Evolutionary conservation across 139 green algal genomes (phyloP).

Genomic region (Trebouxia sp.): DNA sequence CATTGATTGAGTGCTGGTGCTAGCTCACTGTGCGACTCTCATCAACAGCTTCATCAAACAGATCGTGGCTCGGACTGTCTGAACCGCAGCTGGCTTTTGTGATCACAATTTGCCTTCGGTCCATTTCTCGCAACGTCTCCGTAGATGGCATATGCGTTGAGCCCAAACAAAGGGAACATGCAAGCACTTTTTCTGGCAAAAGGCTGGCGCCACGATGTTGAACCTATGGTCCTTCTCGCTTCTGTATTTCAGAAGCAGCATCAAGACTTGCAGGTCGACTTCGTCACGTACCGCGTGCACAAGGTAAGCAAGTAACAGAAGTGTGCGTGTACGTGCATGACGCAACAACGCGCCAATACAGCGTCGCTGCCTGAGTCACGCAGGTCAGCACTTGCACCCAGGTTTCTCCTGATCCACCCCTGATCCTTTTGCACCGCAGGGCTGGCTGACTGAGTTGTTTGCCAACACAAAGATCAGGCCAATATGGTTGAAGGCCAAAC

Average conservation of each 20-base stretch:
- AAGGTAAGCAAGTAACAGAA: neutral
- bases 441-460: neutral
- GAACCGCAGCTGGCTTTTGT: too few species aligned
- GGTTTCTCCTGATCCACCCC: neutral
- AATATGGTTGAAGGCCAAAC: neutral
- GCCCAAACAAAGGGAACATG: neutral
- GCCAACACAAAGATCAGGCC: neutral
- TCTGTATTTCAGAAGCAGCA: neutral
- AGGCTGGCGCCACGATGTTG: neutral
- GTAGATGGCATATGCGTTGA: too few species aligned
- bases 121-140: too few species aligned
- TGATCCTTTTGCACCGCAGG: neutral
- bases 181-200: neutral
- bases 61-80: too few species aligned
- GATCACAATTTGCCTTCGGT: too few species aligned
- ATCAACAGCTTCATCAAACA: too few species aligned
- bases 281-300: neutral
- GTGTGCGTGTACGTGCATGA: neutral
- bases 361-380: neutral
- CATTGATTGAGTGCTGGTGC: too few species aligned
- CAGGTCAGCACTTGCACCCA: too few species aligned
- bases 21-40: too few species aligned
- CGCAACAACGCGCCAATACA: neutral
- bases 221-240: neutral
- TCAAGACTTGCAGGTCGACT: neutral